Evolutionary conservation across 805 yeast species (phyloP).

Genomic region (Nakazawaea ernobii): DNA sequence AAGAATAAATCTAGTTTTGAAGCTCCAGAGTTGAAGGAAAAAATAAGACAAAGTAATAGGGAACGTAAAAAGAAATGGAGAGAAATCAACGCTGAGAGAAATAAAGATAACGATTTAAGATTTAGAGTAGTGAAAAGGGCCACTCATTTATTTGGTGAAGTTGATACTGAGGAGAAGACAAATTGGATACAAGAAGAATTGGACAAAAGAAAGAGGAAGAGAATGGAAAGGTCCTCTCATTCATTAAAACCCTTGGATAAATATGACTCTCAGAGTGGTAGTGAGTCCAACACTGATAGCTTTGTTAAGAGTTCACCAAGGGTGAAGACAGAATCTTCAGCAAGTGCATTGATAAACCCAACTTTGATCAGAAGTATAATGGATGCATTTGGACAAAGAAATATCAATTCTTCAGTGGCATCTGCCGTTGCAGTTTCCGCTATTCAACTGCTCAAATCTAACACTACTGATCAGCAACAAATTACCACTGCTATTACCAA

Average conservation of each 20-base stretch:
- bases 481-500: constrained; percentile 21
- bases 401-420: constrained; percentile 1
- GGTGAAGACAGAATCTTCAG: constrained; percentile 16
- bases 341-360: constrained; percentile 11
- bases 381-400: not conserved
- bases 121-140: constrained; percentile 77
- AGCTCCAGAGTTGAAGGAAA: constrained; percentile 40
- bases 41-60: constrained; percentile 61
- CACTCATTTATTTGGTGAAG: constrained; percentile 53
- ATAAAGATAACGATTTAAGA: constrained; percentile 83
- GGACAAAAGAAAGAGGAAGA: constrained; percentile 53
- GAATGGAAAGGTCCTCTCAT: constrained; percentile 41
- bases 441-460: constrained; percentile 23
- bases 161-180: constrained; percentile 41
- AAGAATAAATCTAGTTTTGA: not conserved
- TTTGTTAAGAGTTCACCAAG: not conserved
- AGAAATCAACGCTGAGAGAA: constrained; percentile 70
- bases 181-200: constrained; percentile 78
- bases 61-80: constrained; percentile 82
- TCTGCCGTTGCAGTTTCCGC: constrained; percentile 31
- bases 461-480: constrained; percentile 14
- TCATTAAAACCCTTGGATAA: constrained; percentile 12
- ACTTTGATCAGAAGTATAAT: constrained; percentile 1
- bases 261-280: constrained; percentile 2
- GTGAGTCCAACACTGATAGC: not conserved